Evolutionary conservation across 768 basidiomycete genomes (phyloP), one percentile per base, ranked within the genome.

Genomic region (Tephrocybe sp.): DNA sequence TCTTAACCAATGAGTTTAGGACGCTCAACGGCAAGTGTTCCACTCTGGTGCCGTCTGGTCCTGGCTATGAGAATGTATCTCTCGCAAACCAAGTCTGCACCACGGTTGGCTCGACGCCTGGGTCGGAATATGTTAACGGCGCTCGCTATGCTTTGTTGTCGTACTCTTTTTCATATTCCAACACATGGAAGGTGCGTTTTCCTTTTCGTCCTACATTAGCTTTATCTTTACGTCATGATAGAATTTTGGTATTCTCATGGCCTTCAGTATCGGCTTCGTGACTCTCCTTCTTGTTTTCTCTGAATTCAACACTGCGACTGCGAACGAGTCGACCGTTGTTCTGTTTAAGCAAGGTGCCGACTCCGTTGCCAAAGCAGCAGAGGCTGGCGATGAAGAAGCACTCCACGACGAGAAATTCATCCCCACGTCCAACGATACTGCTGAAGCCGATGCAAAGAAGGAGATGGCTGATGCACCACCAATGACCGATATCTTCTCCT

Each of bases 1-100:
- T 93, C 27, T 73, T 95, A 65, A 73, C 81, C 18, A 95, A 93
- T 68, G 91, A 96, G 65, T 93, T 94, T 69, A 80, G 78, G 54
- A 84, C 79, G 0, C 66, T 88, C 5, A 63, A 86, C 16, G 89
- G 84, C 34, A 58, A 64, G 13, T 86, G 86, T 61, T 69, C 84
- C 22, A 66, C 69, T 26, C 69, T 88, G 12, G 79, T 84, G 0
- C 84, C 88, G 3, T 74, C 70, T 3, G 86, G 87, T 0, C 70
- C 84, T 2, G 79, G 80, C 1, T 89, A 89, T 54, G 78, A 78
- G 55, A 71, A 72, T 16, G 64, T 85, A 30, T 60, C 74, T 1
- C 53, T 85, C 11, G 61, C 58, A 4, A 89, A 92, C 61, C 90
- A 92, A 66, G 85, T 86, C 1, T 95, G 92, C 63, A 80, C 87